Base-by-base conservation (phyloP, 2,329 filamentous ascomycete genomes). In the Huntiella moniliformis region DNA sequence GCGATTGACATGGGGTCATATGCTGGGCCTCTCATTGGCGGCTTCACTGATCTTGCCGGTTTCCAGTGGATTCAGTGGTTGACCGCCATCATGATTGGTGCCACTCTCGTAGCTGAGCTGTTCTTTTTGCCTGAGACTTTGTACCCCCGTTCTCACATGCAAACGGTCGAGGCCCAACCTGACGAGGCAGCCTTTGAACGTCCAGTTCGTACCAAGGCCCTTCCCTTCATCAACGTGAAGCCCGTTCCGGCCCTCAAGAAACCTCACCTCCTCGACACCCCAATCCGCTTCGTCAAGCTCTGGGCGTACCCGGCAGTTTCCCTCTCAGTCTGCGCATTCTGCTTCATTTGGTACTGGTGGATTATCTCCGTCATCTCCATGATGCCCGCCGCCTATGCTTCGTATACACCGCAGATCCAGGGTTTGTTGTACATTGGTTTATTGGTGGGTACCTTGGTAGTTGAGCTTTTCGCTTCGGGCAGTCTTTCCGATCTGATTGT, bases 311-410 rank as follows among this genome's bases (percentile, higher is more conserved):
- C 61, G 2, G 62, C 61, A 3, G 61, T 74, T 1, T 57, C 61
- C 0, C 56, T 73, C 6, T 56, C 64, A 2, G 60, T 73, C 3
- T 50, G 67, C 6, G 61, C 62, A 6, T 75, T 70, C 55, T 67
- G 62, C 51, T 73, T 71, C 51, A 54, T 61, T 2, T 71, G 68
- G 65, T 74, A 74, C 53, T 74, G 69, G 68, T 74, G 70, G 69
- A 59, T 71, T 4, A 51, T 71, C 8, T 66, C 64, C 0, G 61
- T 72, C 15, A 66, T 73, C 46, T 71, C 69, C 2, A 63, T 70
- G 58, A 57, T 70, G 3, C 70, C 70, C 0, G 60, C 63, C 2
- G 71, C 70, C 17, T 74, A 74, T 49, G 54, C 54, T n/a, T 51
- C 58, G n/a, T 67, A 68, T 49, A 55, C 56, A 0, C 62, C 68